Conservation (phyloP, 495 filamentous ascomycete species). For the Amphirosellinia nigrospora region DNA sequence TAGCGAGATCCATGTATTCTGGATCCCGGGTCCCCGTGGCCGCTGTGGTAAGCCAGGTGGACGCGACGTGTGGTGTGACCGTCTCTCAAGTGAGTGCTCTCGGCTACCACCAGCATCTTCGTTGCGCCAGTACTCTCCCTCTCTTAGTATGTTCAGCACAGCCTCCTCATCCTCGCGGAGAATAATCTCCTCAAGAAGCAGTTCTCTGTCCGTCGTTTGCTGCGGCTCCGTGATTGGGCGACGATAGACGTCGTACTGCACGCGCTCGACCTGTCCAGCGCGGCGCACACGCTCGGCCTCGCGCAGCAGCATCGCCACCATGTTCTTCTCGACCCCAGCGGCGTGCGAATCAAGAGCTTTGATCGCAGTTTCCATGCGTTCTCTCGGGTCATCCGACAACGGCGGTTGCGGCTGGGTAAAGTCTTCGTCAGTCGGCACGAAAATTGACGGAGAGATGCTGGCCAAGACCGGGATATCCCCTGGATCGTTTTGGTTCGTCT, state of each 20-base stretch:
- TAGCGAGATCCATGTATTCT: constrained; percentile 19
- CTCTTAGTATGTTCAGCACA: constrained; percentile 6
- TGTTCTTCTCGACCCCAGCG: constrained; percentile 47
- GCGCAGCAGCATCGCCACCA: constrained; percentile 48
- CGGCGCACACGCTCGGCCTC: constrained; percentile 44
- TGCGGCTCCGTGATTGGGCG: constrained; percentile 6
- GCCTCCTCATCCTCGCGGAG: constrained; percentile 5
- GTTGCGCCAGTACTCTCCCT: neutral
- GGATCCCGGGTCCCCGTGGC: neutral
- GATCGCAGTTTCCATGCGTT: constrained; percentile 43
- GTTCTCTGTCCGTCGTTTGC: neutral
- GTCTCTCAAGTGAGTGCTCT: constrained; percentile 1
- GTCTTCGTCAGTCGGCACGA: constrained; percentile 48
- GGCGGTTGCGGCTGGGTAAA: constrained; percentile 36
- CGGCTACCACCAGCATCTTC: neutral
- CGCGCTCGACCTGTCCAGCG: constrained; percentile 26
- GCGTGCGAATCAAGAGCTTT: constrained; percentile 50
- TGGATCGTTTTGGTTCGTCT: neutral
- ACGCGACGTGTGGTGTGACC: neutral
- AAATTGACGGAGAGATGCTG: constrained; percentile 48
- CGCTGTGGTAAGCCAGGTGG: neutral
- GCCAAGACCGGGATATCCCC: constrained; percentile 42
- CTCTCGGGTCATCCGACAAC: constrained; percentile 38
- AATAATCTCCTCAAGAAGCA: constrained; percentile 14
- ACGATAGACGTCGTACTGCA: constrained; percentile 11